Evolutionary conservation across 1,139 yeast genomes (phyloP).

Genomic region (Saccharomyces uvarum): DNA sequence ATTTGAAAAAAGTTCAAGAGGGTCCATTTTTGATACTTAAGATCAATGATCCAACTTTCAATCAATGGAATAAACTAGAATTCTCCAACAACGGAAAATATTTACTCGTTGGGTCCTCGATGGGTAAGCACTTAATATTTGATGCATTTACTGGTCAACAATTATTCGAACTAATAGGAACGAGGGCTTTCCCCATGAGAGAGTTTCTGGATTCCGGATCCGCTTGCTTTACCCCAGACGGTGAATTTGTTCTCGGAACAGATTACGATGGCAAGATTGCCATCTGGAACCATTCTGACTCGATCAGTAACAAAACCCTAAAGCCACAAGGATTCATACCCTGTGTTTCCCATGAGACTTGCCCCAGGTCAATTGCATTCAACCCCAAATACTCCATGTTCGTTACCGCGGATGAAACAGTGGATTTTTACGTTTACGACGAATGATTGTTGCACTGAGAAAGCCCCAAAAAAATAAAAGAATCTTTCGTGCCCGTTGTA

Average conservation of each 20-base stretch:
- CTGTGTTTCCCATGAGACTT: conserved; percentile 28
- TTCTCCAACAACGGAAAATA: conserved; percentile 77
- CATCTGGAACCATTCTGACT: conserved; percentile 52
- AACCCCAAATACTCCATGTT: conserved; percentile 72
- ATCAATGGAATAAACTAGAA: conserved; percentile 59
- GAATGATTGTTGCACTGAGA: conserved; percentile 29
- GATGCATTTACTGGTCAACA: conserved; percentile 67
- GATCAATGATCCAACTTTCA: conserved; percentile 34
- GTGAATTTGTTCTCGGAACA: conserved; percentile 60
- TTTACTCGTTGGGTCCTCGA: conserved; percentile 55
- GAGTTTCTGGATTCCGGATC: conserved; percentile 52
- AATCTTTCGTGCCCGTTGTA: background rate
- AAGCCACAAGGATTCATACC: conserved; percentile 28
- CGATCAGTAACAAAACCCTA: conserved; percentile 26
- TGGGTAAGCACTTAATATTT: conserved; percentile 47
- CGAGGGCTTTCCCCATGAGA: conserved; percentile 35
- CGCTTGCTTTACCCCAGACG: conserved; percentile 76
- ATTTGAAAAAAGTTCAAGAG: conserved; percentile 48
- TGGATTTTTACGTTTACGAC: conserved; percentile 31
- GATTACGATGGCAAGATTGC: conserved; percentile 47
- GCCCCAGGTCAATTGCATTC: conserved; percentile 60
- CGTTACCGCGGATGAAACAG: conserved; percentile 66
- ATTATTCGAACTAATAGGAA: conserved; percentile 46
- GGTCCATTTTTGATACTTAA: conserved; percentile 44
- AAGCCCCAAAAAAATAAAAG: background rate